Base-by-base conservation (phyloP, 192 early-diverging fungal species). In the Entophlyctis luteolus region DNA sequence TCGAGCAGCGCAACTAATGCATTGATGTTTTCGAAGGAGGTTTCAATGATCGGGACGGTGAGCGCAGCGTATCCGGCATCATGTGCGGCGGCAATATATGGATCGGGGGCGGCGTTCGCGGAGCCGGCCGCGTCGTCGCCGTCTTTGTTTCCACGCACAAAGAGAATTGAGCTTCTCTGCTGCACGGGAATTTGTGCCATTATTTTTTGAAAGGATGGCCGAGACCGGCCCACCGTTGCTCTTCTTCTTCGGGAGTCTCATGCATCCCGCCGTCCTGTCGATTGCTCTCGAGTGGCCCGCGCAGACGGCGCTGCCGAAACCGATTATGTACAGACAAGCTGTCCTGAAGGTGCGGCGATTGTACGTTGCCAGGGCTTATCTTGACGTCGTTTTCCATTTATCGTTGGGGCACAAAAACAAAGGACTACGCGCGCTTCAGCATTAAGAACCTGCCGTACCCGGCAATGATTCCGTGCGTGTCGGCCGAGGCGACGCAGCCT, bases 241-340 rank as follows among this genome's bases (percentile, higher is more conserved):
- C 48, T 66, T 54, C 50, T 66, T 66, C 36, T 66, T 54, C 23
- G 63, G 63, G 10, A 66, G 49, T 23, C 37, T 66, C n/a, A 66
- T 66, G 63, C 63, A 66, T 55, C 63, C 63, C 16, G 49, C 52
- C 42, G 63, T 66, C 8, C 50, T 66, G 10, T 66, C 20, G 37
- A 39, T n/a, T 14, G 63, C 55, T 3, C 4, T 66, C 3, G 16
- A 20, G n/a, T 22, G 27, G 4, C 18, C 16, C 32, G 22, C 47
- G 10, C 38, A 31, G 3, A 31, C 18, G 14, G 22, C n/a, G 27
- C 62, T 50, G 12, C 62, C 62, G 22, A 4, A 18, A 5, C 27
- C 58, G 58, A 45, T 45, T 27, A 23, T 23, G 28, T 18, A 60
- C 39, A 23, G 16, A 12, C 5, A 20, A 23, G 58, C 28, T 6